phyloP scores from a whole-genome alignment of 495 filamentous ascomycete genomes.

The Penicillium turbatum region DNA sequence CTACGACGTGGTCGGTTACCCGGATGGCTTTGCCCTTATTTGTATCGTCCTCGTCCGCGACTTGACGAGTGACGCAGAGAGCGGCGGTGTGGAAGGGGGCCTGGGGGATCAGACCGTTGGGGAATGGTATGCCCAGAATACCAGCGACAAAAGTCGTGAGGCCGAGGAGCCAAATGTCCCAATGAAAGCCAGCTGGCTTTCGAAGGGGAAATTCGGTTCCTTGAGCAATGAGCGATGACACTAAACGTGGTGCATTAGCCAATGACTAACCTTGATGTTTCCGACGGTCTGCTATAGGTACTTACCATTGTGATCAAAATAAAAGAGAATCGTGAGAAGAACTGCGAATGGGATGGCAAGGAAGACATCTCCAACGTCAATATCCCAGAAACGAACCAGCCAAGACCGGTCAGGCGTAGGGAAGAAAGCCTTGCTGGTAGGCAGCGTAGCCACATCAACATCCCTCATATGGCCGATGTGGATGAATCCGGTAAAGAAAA shows the following conservation, averaged over 20 bases:
- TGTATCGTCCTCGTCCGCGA: slow-evolving; percentile 53
- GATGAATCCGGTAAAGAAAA: slow-evolving; percentile 87
- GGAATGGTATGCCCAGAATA: slow-evolving; percentile 81
- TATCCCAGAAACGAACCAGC: slow-evolving; percentile 87
- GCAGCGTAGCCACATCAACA: slow-evolving; percentile 60
- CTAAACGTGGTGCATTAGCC: slow-evolving; percentile 29
- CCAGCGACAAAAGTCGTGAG: slow-evolving; percentile 81
- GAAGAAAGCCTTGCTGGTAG: slow-evolving; percentile 72
- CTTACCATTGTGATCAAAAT: slow-evolving; percentile 85
- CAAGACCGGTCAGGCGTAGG: slow-evolving; percentile 75
- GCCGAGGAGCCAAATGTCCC: slow-evolving; percentile 90
- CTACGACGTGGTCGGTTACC: slow-evolving; percentile 70
- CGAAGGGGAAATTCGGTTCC: slow-evolving; percentile 86
- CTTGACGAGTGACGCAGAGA: slow-evolving; percentile 67
- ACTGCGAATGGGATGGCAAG: slow-evolving; percentile 85
- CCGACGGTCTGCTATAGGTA: background rate
- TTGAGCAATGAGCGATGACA: slow-evolving; percentile 85
- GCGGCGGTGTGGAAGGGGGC: slow-evolving; percentile 89
- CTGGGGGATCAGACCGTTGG: slow-evolving; percentile 90
- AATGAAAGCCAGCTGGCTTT: slow-evolving; percentile 94
- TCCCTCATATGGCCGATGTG: slow-evolving; percentile 74
- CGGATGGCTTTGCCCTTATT: slow-evolving; percentile 60
- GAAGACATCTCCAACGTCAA: slow-evolving; percentile 70
- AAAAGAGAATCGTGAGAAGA: slow-evolving; percentile 83
- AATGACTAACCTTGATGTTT: background rate